Evolutionary conservation across 495 filamentous ascomycete genomes (phyloP).

Genomic region (Cairneyella variabilis): DNA sequence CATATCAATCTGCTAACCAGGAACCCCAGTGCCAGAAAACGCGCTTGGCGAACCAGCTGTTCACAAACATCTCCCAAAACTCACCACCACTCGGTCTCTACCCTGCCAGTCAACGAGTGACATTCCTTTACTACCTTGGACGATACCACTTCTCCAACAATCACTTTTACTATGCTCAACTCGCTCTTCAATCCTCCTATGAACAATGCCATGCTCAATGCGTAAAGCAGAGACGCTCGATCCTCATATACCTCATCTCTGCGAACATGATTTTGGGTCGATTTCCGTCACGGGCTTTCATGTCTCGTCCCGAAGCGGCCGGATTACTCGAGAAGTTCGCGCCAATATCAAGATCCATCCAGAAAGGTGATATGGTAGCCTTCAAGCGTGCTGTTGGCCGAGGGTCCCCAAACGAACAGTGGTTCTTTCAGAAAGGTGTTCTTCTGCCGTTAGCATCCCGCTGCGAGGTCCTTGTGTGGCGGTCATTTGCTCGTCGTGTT

Average conservation of each 20-base stretch:
- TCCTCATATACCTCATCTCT: slow-evolving; percentile 81
- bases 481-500: slow-evolving; percentile 71
- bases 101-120: slow-evolving; percentile 83
- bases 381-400: slow-evolving; percentile 63
- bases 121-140: slow-evolving; percentile 92
- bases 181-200: slow-evolving; percentile 75
- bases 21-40: slow-evolving; percentile 53
- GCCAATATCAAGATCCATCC: slow-evolving; percentile 70
- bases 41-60: slow-evolving; percentile 73
- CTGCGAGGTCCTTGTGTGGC: slow-evolving; percentile 80
- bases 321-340: slow-evolving; percentile 68
- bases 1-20: slow-evolving; percentile 3
- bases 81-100: slow-evolving; percentile 75
- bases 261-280: slow-evolving; percentile 81
- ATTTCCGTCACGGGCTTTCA: slow-evolving; percentile 65
- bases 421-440: slow-evolving; percentile 74
- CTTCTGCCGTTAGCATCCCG: slow-evolving; percentile 67
- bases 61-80: slow-evolving; percentile 80
- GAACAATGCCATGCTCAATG: slow-evolving; percentile 66
- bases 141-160: slow-evolving; percentile 80
- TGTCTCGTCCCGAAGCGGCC: slow-evolving; percentile 67
- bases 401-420: slow-evolving; percentile 45
- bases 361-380: slow-evolving; percentile 69
- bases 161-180: slow-evolving; percentile 71
- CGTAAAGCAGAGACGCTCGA: slow-evolving; percentile 67